phyloP scores from a whole-genome alignment of 2,329 filamentous ascomycete species.

The Cryphonectria carpinicola region DNA sequence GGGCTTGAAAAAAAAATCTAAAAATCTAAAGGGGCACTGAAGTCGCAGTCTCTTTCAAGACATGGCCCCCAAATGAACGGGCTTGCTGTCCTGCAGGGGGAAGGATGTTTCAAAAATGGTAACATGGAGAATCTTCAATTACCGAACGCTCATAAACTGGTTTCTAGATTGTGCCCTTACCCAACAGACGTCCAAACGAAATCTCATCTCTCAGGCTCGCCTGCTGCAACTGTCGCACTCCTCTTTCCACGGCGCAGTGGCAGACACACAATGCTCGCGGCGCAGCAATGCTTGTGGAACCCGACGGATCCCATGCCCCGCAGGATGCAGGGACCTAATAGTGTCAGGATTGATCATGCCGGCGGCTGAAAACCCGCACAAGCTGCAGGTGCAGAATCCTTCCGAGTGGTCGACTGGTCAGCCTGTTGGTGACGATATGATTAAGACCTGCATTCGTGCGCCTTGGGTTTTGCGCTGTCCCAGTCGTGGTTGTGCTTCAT shows the following conservation, averaged over 20 bases:
- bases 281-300: not conserved
- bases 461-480: not conserved
- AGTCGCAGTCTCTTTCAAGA: no score
- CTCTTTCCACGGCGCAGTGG: not conserved
- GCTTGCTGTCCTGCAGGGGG: no score
- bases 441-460: not conserved
- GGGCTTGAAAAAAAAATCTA: no score
- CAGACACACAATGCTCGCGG: not conserved
- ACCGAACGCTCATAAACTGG: no score
- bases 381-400: constrained; percentile 2
- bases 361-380: not conserved
- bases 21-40: no score
- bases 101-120: no score
- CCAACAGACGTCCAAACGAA: not conserved
- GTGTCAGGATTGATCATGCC: not conserved
- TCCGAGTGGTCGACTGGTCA: constrained; percentile 1
- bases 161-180: not conserved
- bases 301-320: not conserved
- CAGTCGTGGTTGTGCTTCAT: not conserved
- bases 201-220: no score
- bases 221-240: not conserved
- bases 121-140: no score
- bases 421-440: constrained; percentile 6
- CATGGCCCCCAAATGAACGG: no score
- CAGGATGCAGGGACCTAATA: not conserved